phyloP scores from a whole-genome alignment of 352 stramenopile species.

The Blastocystis sp. region DNA sequence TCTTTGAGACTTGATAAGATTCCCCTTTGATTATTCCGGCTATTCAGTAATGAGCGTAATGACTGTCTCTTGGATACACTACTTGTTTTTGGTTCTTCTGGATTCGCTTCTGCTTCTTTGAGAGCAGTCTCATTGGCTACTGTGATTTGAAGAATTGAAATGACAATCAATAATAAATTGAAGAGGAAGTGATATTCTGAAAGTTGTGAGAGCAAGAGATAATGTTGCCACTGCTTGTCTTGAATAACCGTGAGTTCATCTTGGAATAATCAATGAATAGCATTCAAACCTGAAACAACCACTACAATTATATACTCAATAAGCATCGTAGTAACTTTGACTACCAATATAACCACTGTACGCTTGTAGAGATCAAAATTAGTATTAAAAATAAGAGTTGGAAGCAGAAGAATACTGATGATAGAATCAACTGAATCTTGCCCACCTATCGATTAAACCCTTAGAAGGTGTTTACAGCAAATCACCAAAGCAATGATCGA shows the following conservation, averaged over 20 bases:
- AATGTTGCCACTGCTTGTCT: conserved; percentile 49
- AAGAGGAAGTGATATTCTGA: conserved; percentile 63
- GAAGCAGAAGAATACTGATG: conserved; percentile 42
- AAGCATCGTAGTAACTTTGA: conserved; percentile 6
- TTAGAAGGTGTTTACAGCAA: neutral
- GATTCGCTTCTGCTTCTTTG: neutral
- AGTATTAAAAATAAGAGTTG: conserved; percentile 51
- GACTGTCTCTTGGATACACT: neutral
- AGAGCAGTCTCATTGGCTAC: conserved; percentile 16
- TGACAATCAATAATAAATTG: conserved; percentile 50
- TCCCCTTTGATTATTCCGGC: neutral
- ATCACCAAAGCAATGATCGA: conserved; percentile 27
- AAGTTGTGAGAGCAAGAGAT: conserved; percentile 37
- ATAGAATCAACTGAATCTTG: conserved; percentile 53
- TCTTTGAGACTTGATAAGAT: neutral
- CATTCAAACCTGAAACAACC: neutral
- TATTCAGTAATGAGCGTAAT: neutral
- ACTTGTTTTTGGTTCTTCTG: too few species aligned
- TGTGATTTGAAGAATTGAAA: conserved; percentile 44
- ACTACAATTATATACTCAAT: conserved; percentile 41
- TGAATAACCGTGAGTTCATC: neutral
- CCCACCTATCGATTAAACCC: neutral
- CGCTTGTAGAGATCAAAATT: conserved; percentile 60
- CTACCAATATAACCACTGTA: conserved; percentile 12
- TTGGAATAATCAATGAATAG: neutral